phyloP scores from a whole-genome alignment of 2,329 filamentous ascomycete genomes.

The Fusarium annulatum region DNA sequence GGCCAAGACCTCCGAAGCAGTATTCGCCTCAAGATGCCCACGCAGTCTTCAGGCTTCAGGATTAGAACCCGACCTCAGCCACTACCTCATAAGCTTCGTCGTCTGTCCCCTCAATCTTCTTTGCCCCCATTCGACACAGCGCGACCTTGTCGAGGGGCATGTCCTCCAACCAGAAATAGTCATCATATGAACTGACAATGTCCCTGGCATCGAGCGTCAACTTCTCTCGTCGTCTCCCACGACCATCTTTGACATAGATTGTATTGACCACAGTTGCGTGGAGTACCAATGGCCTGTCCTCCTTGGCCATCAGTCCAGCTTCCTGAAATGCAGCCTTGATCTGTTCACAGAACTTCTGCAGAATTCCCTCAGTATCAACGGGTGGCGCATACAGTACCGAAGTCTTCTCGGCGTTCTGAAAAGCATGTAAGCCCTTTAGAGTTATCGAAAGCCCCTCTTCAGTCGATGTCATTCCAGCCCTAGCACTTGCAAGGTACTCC shows the following conservation, averaged over 20 bases:
- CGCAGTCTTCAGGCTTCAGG: slow-evolving; percentile 20
- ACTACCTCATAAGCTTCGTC: slow-evolving; percentile 66
- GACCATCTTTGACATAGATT: slow-evolving; percentile 70
- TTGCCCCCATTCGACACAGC: slow-evolving; percentile 90
- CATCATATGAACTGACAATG: slow-evolving; percentile 69
- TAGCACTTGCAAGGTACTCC: slow-evolving; percentile 53
- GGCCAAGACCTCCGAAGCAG: not conserved
- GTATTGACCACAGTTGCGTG: slow-evolving; percentile 92
- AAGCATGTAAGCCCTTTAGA: slow-evolving; percentile 67
- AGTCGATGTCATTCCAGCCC: slow-evolving; percentile 13
- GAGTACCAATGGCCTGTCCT: slow-evolving; percentile 73
- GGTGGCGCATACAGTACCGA: slow-evolving; percentile 75
- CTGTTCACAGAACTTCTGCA: slow-evolving; percentile 68
- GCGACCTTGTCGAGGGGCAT: slow-evolving; percentile 76
- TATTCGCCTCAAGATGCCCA: not conserved
- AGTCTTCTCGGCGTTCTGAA: slow-evolving; percentile 67
- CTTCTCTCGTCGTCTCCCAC: slow-evolving; percentile 48
- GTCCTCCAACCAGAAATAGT: slow-evolving; percentile 76
- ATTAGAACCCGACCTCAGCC: slow-evolving; percentile 58
- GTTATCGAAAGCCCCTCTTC: slow-evolving; percentile 54
- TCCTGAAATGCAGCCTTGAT: slow-evolving; percentile 66
- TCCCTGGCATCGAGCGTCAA: slow-evolving; percentile 65
- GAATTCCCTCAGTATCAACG: slow-evolving; percentile 59
- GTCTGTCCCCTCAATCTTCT: slow-evolving; percentile 66
- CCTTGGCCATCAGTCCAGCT: slow-evolving; percentile 65